These are phyloP conservation scores for Miscanthus sacchariflorus DNA, from an alignment of 202 grass and related monocot genomes.

Conservation along the genomic window DNA sequence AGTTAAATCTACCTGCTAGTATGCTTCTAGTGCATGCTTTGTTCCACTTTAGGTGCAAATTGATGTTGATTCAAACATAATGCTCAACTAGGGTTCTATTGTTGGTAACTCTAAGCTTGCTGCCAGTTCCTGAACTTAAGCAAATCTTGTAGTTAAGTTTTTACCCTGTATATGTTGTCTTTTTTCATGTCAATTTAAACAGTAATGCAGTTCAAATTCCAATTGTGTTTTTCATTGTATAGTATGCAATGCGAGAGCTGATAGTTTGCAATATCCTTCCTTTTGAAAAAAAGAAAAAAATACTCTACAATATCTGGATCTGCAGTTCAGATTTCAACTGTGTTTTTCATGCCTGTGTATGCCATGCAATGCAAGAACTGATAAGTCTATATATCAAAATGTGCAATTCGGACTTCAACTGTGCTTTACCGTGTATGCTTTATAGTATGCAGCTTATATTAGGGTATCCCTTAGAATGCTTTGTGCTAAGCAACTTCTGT, in stretches of 20 bases:
- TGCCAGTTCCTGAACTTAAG: neutral
- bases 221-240: neutral
- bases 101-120: neutral
- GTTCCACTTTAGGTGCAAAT: neutral
- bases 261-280: neutral
- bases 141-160: neutral
- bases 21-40: conserved; percentile 2
- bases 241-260: neutral
- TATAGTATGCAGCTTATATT: neutral
- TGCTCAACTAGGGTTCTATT: neutral
- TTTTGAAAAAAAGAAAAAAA: neutral
- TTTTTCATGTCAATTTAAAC: neutral
- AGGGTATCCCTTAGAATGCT: neutral
- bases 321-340: neutral
- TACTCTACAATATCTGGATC: neutral
- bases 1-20: neutral
- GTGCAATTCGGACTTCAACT: neutral
- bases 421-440: neutral
- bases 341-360: neutral
- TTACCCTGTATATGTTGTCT: neutral
- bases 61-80: neutral
- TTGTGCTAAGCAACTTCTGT: neutral
- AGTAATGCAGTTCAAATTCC: neutral
- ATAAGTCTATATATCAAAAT: neutral
- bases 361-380: neutral